phyloP scores from a whole-genome alignment of 2,329 filamentous ascomycete species.

The Monosporascus sp. region DNA sequence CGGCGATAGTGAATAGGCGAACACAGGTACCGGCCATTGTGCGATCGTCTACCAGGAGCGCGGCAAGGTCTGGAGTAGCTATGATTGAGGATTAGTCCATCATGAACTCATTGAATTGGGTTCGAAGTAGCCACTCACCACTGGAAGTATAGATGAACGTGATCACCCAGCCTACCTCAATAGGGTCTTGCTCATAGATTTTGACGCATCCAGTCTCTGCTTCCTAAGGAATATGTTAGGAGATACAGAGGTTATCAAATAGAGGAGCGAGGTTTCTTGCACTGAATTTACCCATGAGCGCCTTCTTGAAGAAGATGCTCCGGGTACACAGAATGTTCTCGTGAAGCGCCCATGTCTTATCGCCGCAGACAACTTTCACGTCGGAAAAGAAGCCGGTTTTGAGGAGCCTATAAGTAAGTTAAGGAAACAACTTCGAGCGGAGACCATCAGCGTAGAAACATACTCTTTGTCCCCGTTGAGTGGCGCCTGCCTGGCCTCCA shows the following conservation, averaged over 20 bases:
- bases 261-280: background rate
- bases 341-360: constrained; percentile 7
- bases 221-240: background rate
- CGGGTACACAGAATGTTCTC: constrained; percentile 2
- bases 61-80: background rate
- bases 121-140: background rate
- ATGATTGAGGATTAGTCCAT: no score
- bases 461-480: background rate
- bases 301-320: constrained; percentile 5
- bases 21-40: background rate
- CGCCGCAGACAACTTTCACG: constrained; percentile 2
- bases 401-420: background rate
- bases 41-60: background rate
- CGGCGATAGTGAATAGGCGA: background rate
- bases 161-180: constrained; percentile 1
- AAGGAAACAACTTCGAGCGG: background rate
- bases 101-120: no score
- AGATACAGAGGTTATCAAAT: no score
- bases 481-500: no score
- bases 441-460: background rate
- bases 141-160: constrained; percentile 4
- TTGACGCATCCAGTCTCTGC: background rate
- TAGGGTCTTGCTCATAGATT: constrained; percentile 1
- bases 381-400: constrained; percentile 4
- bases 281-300: background rate